Conservation (phyloP, 1,284 basidiomycete species). For the Apiotrichum sp. region DNA sequence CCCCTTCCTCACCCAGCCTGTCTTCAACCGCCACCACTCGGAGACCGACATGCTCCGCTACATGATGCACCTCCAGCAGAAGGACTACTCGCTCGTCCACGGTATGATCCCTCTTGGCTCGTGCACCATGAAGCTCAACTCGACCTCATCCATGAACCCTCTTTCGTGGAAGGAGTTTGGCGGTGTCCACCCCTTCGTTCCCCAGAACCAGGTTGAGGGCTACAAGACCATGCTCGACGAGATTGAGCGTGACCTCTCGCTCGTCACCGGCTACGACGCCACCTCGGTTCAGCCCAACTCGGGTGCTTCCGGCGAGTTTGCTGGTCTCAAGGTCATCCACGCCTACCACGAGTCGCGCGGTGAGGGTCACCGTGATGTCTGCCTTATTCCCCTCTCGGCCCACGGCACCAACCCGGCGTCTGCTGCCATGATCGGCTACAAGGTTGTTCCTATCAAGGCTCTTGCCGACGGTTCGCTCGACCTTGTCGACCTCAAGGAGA, state of each 20-base stretch:
- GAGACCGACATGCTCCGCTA: slow-evolving; percentile 98
- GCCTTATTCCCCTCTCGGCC: slow-evolving; percentile 89
- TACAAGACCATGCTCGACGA: slow-evolving; percentile 84
- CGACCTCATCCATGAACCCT: slow-evolving; percentile 93
- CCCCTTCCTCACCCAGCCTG: slow-evolving; percentile 72
- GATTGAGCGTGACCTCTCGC: slow-evolving; percentile 83
- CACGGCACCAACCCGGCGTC: slow-evolving; percentile 96
- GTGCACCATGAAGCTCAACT: slow-evolving; percentile 96
- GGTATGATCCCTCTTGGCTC: slow-evolving; percentile 96
- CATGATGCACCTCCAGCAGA: slow-evolving; percentile 86
- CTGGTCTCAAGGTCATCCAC: slow-evolving; percentile 85
- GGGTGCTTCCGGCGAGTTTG: slow-evolving; percentile 91
- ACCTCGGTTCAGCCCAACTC: slow-evolving; percentile 97
- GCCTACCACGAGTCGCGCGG: slow-evolving; percentile 89
- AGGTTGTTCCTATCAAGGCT: slow-evolving; percentile 90
- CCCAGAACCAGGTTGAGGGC: slow-evolving; percentile 80
- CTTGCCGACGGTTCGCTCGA: slow-evolving; percentile 82
- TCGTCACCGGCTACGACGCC: slow-evolving; percentile 89
- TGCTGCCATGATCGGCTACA: slow-evolving; percentile 94
- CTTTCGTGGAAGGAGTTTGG: slow-evolving; percentile 90
- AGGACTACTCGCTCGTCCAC: slow-evolving; percentile 91
- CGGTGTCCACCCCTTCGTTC: slow-evolving; percentile 86
- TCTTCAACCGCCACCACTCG: slow-evolving; percentile 92
- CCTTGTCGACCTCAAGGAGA: slow-evolving; percentile 72
- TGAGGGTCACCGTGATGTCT: slow-evolving; percentile 80